Evolutionary conservation across 2,329 filamentous ascomycete genomes (phyloP), one percentile per base, ranked within the genome.

Genomic region (Nectriaceae sp.): DNA sequence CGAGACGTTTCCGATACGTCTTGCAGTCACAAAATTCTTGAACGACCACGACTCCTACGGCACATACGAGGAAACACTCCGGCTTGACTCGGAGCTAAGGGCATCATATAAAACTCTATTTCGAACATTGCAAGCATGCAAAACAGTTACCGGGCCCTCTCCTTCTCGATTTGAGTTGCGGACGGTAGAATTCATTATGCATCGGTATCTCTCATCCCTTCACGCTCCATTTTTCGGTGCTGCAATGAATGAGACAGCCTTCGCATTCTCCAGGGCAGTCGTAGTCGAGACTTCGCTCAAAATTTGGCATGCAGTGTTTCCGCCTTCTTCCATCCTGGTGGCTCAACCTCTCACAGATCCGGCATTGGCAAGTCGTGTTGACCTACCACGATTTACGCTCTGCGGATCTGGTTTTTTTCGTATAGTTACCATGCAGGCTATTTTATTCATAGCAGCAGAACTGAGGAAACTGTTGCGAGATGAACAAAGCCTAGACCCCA

Each of bases 141-240:
- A 26, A 29, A 42, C 53, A 2, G 42, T 20, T 4, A 46, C 42
- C 5, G 55, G 58, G 13, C 37, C 31, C 3, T 56, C 62, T 0
- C 66, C 64, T 0, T 63, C 69, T 0, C 48, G 54, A 0, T 78
- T 79, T 44, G 70, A 74, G n/a, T 58, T 72, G 4, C 70, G 73
- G 3, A 55, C 77, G 1, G 59, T 80, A 5, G 75, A 83, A 21
- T 69, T 80, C 36, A 62, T 81, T 19, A 70, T 83, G 50, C 73
- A 77, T 21, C 77, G 80, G 8, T 83, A 80, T 55, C 62, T 85
- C 3, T 68, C 79, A 5, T 69, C 75, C 0, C 69, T 87, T 0
- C 83, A 88, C 57, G 68, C 78, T 3, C 78, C 78, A 0, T 83
- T 74, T 57, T 74, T 77, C 21, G 62, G 61, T 1, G 58, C 67